Percentiles rank a stretch among this genome's conserved stretches.
These are phyloP conservation scores for Stellera chamaejasme DNA, from an alignment of 345 rosid species.

Conservation along the genomic window DNA sequence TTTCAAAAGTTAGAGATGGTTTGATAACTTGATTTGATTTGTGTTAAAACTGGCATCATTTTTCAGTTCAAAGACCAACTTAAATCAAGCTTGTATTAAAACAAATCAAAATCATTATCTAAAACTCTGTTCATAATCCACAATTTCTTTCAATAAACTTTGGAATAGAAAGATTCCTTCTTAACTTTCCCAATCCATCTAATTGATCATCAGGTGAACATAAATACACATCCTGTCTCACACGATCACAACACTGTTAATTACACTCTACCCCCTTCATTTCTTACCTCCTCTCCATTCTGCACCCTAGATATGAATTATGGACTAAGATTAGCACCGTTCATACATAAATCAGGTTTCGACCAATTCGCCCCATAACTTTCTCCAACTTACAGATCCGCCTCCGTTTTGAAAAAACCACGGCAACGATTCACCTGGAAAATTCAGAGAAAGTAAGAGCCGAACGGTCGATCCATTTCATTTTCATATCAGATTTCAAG, in stretches of 20 bases:
- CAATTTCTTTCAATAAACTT: too few species aligned
- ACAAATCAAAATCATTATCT: too few species aligned
- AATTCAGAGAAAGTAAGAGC: not conserved
- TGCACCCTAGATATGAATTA: not conserved
- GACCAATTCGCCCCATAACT: conserved; percentile 1
- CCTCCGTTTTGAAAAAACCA: conserved; percentile 11
- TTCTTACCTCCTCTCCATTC: not conserved
- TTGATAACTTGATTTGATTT: too few species aligned
- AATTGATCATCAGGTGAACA: too few species aligned
- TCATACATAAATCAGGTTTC: not conserved
- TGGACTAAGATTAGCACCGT: not conserved
- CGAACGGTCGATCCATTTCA: not conserved
- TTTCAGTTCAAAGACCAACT: too few species aligned
- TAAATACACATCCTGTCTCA: conserved; percentile 7
- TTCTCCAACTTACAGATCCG: conserved; percentile 9
- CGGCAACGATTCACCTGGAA: conserved; percentile 6
- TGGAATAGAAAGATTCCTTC: too few species aligned
- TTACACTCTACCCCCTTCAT: conserved; percentile 10
- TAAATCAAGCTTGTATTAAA: too few species aligned
- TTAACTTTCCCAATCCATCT: too few species aligned
- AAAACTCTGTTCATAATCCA: too few species aligned
- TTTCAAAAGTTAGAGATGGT: too few species aligned
- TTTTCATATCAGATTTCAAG: conserved; percentile 24
- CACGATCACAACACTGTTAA: conserved; percentile 2
- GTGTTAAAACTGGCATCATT: too few species aligned